A percentile compares a stretch with the other conserved stretches of the same genome.
phyloP scores from a whole-genome alignment of 1,139 yeast genomes.

The Debaryomyces fabryi region DNA sequence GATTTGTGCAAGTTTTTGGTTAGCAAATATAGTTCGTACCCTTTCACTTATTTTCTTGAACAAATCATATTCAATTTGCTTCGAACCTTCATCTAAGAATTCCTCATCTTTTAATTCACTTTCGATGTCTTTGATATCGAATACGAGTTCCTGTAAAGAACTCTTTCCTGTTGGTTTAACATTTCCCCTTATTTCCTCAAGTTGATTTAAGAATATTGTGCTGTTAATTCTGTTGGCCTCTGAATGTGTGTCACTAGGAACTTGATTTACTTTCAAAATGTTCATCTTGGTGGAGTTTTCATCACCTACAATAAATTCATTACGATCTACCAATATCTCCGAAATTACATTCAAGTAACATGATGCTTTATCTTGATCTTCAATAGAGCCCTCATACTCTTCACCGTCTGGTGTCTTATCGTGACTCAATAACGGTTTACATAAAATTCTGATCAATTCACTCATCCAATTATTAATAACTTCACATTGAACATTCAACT shows the following conservation, averaged over 20 bases:
- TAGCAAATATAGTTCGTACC: conserved; percentile 37
- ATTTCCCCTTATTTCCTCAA: conserved; percentile 34
- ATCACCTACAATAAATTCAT: conserved; percentile 31
- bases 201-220: conserved; percentile 25
- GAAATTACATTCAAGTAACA: conserved; percentile 65
- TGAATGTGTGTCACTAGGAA: conserved; percentile 25
- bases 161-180: conserved; percentile 32
- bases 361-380: conserved; percentile 71
- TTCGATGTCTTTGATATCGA: conserved; percentile 29
- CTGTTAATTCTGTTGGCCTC: conserved; percentile 33
- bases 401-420: conserved; percentile 66
- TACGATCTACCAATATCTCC: conserved; percentile 58
- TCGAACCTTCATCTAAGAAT: conserved; percentile 12
- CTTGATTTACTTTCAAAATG: conserved; percentile 28
- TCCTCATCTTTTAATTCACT: conserved; percentile 25
- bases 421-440: conserved; percentile 46
- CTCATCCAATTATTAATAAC: conserved; percentile 58
- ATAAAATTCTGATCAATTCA: conserved; percentile 47
- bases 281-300: conserved; percentile 25
- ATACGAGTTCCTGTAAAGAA: conserved; percentile 37
- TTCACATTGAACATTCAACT: conserved; percentile 59
- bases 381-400: conserved; percentile 74
- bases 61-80: conserved; percentile 22
- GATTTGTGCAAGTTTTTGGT: conserved; percentile 43
- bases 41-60: conserved; percentile 26